phyloP scores from a whole-genome alignment of 129 eudicot genomes.

The Chrysanthemum seticuspe region DNA sequence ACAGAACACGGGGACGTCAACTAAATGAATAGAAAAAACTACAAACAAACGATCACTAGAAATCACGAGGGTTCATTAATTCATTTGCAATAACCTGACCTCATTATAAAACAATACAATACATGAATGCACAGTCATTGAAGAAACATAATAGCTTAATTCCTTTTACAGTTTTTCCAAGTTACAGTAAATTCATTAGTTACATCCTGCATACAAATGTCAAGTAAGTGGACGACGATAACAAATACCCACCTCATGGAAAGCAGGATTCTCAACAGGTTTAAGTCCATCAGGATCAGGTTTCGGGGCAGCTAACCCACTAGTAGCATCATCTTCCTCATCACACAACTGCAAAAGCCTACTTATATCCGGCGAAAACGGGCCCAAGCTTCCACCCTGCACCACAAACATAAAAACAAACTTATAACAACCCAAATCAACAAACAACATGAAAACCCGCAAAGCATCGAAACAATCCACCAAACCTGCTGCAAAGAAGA shows the following conservation, averaged over 20 bases:
- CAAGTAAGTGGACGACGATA: neutral
- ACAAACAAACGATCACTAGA: constrained; percentile 9
- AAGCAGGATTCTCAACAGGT: constrained; percentile 29
- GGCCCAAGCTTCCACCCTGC: constrained; percentile 69
- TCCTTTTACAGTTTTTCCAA: neutral
- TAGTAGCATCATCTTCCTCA: constrained; percentile 91
- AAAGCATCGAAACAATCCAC: neutral
- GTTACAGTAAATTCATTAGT: neutral
- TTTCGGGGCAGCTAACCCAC: constrained; percentile 72
- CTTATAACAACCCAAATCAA: neutral
- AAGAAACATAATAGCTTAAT: too few species aligned
- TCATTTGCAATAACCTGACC: neutral
- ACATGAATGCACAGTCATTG: too few species aligned
- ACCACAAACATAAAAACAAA: neutral
- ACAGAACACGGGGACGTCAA: neutral
- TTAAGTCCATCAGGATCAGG: constrained; percentile 63
- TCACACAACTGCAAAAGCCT: constrained; percentile 70
- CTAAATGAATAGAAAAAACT: neutral
- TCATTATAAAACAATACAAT: too few species aligned
- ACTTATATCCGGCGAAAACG: constrained; percentile 62
- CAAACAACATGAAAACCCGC: neutral
- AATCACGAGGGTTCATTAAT: neutral
- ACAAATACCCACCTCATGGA: constrained; percentile 40
- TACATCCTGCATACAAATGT: neutral
- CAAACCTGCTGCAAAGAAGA: constrained; percentile 70